phyloP scores from a whole-genome alignment of 192 early-diverging fungal species.

The Rhizoclosmatium globosum region DNA sequence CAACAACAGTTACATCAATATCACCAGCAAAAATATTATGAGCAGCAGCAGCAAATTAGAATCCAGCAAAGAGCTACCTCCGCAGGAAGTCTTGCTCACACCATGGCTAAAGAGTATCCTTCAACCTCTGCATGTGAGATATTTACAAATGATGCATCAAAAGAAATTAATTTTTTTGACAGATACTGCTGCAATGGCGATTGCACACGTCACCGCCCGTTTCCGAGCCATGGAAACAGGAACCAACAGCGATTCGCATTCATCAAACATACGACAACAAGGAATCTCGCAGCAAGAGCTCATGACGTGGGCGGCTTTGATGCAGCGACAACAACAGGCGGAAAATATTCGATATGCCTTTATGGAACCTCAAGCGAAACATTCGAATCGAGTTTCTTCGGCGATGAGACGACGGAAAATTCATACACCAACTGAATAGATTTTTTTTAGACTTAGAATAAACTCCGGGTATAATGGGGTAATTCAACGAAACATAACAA shows the following conservation, averaged over 20 bases:
- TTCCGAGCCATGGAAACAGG: slow-evolving; percentile 14
- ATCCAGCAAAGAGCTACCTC: not conserved
- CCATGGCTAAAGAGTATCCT: slow-evolving; percentile 26
- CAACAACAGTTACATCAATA: slow-evolving; percentile 6
- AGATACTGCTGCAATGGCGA: slow-evolving; percentile 28
- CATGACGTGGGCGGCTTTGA: slow-evolving; percentile 1
- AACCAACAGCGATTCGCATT: not conserved
- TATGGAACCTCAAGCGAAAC: not conserved
- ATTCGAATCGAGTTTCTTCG: not conserved
- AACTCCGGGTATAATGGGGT: too few species aligned
- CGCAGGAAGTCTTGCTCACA: not conserved
- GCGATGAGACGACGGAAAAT: not conserved
- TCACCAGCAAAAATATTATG: not conserved
- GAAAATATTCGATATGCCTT: not conserved
- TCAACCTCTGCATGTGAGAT: slow-evolving; percentile 18
- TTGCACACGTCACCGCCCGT: slow-evolving; percentile 25
- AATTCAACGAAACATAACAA: too few species aligned
- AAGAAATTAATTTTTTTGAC: too few species aligned
- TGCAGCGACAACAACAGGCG: slow-evolving; percentile 6
- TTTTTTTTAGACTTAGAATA: too few species aligned
- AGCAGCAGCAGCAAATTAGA: slow-evolving; percentile 16
- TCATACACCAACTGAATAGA: too few species aligned
- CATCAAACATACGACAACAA: not conserved
- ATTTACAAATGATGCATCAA: too few species aligned
- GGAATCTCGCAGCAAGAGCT: not conserved